These are phyloP conservation scores for Aspergillus ibericus DNA, from an alignment of 2,329 filamentous ascomycete species.

Conservation along the genomic window DNA sequence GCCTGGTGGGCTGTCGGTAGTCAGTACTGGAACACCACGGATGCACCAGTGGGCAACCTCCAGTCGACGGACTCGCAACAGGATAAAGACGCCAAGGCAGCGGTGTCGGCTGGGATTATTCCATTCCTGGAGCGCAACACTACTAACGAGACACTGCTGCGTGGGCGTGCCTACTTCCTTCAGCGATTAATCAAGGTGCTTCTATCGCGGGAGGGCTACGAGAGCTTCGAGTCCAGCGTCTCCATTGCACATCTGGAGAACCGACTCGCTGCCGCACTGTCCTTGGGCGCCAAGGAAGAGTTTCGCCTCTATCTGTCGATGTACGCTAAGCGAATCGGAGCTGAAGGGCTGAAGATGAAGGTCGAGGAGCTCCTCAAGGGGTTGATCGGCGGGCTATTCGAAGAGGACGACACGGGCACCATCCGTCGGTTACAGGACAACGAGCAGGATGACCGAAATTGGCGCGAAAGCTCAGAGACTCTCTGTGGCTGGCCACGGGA, in stretches of 20 bases:
- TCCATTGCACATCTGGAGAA: constrained; percentile 96
- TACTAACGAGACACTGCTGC: constrained; percentile 86
- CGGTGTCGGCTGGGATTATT: constrained; percentile 85
- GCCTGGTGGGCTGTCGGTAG: constrained; percentile 97
- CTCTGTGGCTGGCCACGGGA: constrained; percentile 90
- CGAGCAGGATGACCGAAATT: constrained; percentile 46
- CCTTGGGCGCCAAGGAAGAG: constrained; percentile 83
- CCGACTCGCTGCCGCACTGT: constrained; percentile 82
- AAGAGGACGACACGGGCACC: constrained; percentile 54
- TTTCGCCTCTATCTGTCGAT: constrained; percentile 95
- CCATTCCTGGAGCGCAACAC: constrained; percentile 92
- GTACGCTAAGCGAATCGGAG: constrained; percentile 94
- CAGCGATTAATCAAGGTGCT: constrained; percentile 89
- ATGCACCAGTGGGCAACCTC: constrained; percentile 80
- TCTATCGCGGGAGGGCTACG: constrained; percentile 84
- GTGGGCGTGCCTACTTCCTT: constrained; percentile 86
- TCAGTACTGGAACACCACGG: constrained; percentile 98
- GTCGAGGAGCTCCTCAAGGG: constrained; percentile 88
- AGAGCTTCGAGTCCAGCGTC: constrained; percentile 85
- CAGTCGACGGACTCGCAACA: constrained; percentile 69
- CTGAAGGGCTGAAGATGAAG: constrained; percentile 82
- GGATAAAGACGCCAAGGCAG: constrained; percentile 51
- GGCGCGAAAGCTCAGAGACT: constrained; percentile 58
- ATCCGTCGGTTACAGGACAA: constrained; percentile 27
- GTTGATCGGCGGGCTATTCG: constrained; percentile 69